Base-by-base conservation (phyloP, 805 yeast genomes). In the Priceomyces haplophilus region DNA sequence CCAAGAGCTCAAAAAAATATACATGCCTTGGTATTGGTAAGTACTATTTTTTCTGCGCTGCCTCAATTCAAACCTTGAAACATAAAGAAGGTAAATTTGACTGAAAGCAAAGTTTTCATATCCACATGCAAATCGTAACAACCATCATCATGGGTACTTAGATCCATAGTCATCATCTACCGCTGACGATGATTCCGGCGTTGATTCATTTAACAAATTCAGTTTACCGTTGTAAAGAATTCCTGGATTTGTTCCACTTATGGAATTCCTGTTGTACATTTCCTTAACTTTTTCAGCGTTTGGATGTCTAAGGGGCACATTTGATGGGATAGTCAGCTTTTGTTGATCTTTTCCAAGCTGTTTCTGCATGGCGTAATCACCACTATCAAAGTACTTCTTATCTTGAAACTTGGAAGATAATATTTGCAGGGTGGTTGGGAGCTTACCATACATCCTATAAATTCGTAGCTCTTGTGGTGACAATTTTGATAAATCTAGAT, bases 301-400 rank as follows among this genome's bases (percentile, higher is more conserved):
- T 3, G 82, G 82, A 45, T 72, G 74, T 37, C 66, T 67, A 57
- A 76, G 54, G 7, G 73, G 67, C 1, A 69, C 52, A 1, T 67
- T 62, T 10, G 66, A 69, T 16, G 62, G 58, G 4, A 65, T 65
- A 35, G 29, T 29, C 53, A 53, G 66, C 44, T 51, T 42, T 38
- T 56, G 56, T 15, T 42, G 31, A 31, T 50, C 50, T 5, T 56
- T 58, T 4, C 69, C 74, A 24, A 64, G 51, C 51, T 69, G 76
- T 44, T 70, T 70, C 43, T 81, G 85, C 76, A 89, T 77, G 8
- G 96, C 96, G 62, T 89, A 89, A 64, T 89, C 97, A 7, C 97
- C 97, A 48, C 95, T 85, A 58, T 89, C 97, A 56, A 89, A 90
- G 63, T 85, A 89, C 68, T 88, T 90, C 54, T 96, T 79, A 50